Evolutionary conservation across 441 rosid species (phyloP), one percentile per base, ranked within the genome.

Genomic region (Adansonia rubrostipa): DNA sequence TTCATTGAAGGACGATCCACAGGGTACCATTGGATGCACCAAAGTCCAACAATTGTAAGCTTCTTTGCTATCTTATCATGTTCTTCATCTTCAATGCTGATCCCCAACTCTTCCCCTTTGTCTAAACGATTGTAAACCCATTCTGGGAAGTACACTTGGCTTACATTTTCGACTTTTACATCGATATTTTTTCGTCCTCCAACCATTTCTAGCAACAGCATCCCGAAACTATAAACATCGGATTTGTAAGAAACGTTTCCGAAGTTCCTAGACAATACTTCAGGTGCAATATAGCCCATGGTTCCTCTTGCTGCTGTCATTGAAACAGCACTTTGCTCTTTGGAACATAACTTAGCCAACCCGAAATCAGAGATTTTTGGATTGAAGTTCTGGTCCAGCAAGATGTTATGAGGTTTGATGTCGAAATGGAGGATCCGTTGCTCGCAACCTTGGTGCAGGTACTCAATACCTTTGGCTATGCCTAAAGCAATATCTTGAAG

Each of bases 1-100:
- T 75, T 86, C 85, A 83, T 83, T 0, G 84, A 71, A 1, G 86
- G 88, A 22, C 88, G 86, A 58, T 80, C 82, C 0, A 73, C 70
- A 0, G 86, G 88, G 36, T 71, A 24, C 88, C 85, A 82, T 48
- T 86, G 85, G 9, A 86, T 81, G 85, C 85, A 82, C 77, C 85
- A 67, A 5, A 85, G 74, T 24, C 83, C 86, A 6, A 85, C 86
- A 40, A 81, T 74, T 44, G 84, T 62, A 0, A 86, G 84, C 33
- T 84, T 83, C 66, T 58, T 83, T 0, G 76, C 83, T 10, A 83
- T 85, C 44, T 85, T 36, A 1, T 56, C 33, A 24, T 82, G 80
- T 0, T 33, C 75, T 22, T 78, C 85, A 24, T 76, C 80, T 14
- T 76, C 80, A 13, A 80, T 75, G 1, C 56, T 33, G 14, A 85